phyloP scores from a whole-genome alignment of 257 asterid genomes.

The Ehretia macrophylla region DNA sequence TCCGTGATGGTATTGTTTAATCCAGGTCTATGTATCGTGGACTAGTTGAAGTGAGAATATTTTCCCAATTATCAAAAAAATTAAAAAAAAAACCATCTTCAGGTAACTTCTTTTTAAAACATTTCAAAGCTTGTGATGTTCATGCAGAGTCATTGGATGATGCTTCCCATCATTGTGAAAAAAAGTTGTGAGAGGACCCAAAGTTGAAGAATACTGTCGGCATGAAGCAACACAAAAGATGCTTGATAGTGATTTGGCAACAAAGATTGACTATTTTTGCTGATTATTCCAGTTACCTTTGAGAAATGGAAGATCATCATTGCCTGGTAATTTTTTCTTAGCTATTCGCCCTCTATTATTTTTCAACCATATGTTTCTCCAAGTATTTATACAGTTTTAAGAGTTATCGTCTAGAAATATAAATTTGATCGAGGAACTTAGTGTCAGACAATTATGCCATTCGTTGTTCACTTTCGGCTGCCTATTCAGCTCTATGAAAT shows the following conservation, averaged over 20 bases:
- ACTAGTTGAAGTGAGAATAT: no score
- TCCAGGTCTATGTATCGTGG: no score
- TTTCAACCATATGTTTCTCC: slow-evolving; percentile 21
- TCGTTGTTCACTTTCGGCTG: no score
- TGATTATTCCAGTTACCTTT: slow-evolving; percentile 25
- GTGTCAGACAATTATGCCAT: no score
- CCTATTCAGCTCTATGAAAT: no score
- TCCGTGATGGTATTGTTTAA: no score
- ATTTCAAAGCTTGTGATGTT: slow-evolving; percentile 30
- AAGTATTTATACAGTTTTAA: neutral
- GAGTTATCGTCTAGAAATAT: no score
- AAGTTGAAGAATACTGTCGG: slow-evolving; percentile 43
- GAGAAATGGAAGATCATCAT: slow-evolving; percentile 21
- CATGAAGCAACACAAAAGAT: slow-evolving; percentile 43
- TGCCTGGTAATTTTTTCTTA: slow-evolving; percentile 22
- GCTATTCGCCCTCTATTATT: slow-evolving; percentile 7
- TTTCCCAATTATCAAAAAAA: no score
- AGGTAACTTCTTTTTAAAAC: slow-evolving; percentile 36
- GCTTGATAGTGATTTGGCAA: slow-evolving; percentile 47
- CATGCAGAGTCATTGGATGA: slow-evolving; percentile 37
- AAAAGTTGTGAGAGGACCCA: slow-evolving; percentile 47
- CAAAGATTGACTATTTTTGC: slow-evolving; percentile 33
- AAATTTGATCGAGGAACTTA: no score
- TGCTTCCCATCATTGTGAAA: slow-evolving; percentile 38
- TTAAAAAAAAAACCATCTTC: slow-evolving; percentile 16